Evolutionary conservation across 768 basidiomycete genomes (phyloP).

Genomic region (Tricholoma terreum): DNA sequence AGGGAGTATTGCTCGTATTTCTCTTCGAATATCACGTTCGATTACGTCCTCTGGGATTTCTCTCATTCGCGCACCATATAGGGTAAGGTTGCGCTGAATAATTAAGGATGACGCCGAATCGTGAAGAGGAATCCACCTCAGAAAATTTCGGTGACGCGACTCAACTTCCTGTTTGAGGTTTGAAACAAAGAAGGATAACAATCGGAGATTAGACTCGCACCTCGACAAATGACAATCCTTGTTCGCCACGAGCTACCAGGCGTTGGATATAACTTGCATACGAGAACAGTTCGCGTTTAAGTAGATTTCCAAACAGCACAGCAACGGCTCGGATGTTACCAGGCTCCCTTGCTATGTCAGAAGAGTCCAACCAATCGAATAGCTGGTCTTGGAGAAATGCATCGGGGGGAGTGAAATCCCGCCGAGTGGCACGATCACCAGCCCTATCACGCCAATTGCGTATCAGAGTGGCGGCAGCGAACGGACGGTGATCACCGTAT

Average conservation of each 20-base stretch:
- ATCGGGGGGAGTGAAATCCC: constrained; percentile 57
- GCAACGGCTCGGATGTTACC: constrained; percentile 59
- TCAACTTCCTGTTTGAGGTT: constrained; percentile 30
- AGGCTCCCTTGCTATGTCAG: constrained; percentile 54
- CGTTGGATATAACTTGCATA: constrained; percentile 75
- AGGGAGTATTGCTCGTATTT: constrained; percentile 62
- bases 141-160: constrained; percentile 68
- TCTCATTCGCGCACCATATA: constrained; percentile 67
- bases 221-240: constrained; percentile 51
- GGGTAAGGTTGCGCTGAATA: constrained; percentile 64
- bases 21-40: constrained; percentile 68
- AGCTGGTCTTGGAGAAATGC: constrained; percentile 71
- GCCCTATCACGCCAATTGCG: constrained; percentile 58
- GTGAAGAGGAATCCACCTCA: constrained; percentile 71
- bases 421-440: constrained; percentile 59
- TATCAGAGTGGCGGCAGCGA: constrained; percentile 70
- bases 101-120: constrained; percentile 55
- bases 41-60: constrained; percentile 68
- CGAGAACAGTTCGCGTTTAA: constrained; percentile 68
- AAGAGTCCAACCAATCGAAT: constrained; percentile 79
- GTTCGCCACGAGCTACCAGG: constrained; percentile 76
- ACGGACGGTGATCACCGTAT: constrained; percentile 78
- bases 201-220: constrained; percentile 31
- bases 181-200: constrained; percentile 5
- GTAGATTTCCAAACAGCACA: constrained; percentile 67